Percentiles rank a stretch among this genome's conserved stretches.
phyloP scores from a whole-genome alignment of 1,284 basidiomycete genomes.

The Pterulicium gracile region DNA sequence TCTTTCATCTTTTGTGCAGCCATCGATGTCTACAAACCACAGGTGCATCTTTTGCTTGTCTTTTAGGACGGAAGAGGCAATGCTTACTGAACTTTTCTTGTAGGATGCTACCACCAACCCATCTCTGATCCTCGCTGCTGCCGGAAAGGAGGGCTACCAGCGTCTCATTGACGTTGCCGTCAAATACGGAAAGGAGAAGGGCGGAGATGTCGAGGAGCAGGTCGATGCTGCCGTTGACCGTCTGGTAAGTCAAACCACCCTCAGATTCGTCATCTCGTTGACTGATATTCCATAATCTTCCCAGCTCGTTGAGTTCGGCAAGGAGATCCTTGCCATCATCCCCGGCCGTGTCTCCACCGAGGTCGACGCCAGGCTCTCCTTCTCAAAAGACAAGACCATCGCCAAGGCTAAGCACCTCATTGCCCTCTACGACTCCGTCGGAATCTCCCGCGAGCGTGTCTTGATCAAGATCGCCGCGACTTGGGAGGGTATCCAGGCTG shows the following conservation, averaged over 20 bases:
- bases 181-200: conserved; percentile 74
- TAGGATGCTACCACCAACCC: conserved; percentile 94
- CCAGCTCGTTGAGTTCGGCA: conserved; percentile 93
- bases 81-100: conserved; percentile 9
- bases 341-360: conserved; percentile 99
- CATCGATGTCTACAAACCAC: conserved; percentile 89
- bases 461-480: conserved; percentile 99
- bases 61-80: no score
- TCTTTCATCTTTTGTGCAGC: conserved; percentile 31
- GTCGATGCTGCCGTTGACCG: conserved; percentile 77
- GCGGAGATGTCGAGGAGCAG: conserved; percentile 63
- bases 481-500: conserved; percentile 99
- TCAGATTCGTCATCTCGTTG: conserved; percentile 5
- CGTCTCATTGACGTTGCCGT: conserved; percentile 81
- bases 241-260: conserved; percentile 42
- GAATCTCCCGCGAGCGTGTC: conserved; percentile 87
- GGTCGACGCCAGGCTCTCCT: conserved; percentile 95
- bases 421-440: conserved; percentile 84
- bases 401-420: conserved; percentile 92
- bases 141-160: conserved; percentile 82
- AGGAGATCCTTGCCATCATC: conserved; percentile 91
- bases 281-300: conserved; percentile 8
- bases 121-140: conserved; percentile 85
- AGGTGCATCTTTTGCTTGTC: conserved; percentile 39
- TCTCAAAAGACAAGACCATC: conserved; percentile 90